These are phyloP conservation scores for Saccharomyces hybrid DNA, from an alignment of 1,139 yeast species.

Conservation along the genomic window DNA sequence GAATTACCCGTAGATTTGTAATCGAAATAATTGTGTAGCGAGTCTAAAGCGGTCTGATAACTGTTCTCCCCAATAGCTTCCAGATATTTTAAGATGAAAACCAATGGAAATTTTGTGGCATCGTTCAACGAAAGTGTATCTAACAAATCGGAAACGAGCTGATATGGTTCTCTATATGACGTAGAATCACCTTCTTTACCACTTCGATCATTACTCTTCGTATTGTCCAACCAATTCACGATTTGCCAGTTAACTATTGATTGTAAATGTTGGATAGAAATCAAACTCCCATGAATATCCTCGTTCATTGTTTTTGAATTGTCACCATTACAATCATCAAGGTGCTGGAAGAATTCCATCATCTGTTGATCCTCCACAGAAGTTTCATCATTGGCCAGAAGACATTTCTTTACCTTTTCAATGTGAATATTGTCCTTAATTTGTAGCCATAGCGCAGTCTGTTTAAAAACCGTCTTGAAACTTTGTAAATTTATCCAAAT, in stretches of 20 bases:
- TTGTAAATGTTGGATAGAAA: conserved; percentile 8
- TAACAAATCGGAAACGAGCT: conserved; percentile 29
- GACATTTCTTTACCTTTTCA: neutral
- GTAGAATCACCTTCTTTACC: conserved; percentile 16
- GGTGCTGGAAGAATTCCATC: conserved; percentile 5
- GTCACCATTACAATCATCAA: neutral
- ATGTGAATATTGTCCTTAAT: neutral
- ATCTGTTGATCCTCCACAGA: conserved; percentile 1
- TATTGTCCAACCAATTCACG: conserved; percentile 3
- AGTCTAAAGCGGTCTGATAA: conserved; percentile 65
- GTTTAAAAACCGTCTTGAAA: conserved; percentile 4
- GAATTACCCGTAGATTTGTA: conserved; percentile 56
- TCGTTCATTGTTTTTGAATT: neutral
- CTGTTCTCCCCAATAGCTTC: conserved; percentile 55
- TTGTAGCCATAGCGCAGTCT: neutral
- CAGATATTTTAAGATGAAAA: conserved; percentile 57
- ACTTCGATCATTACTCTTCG: neutral
- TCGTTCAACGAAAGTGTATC: conserved; percentile 45
- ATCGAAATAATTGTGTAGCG: conserved; percentile 77
- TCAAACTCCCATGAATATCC: neutral
- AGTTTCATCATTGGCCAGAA: neutral
- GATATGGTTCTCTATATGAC: neutral
- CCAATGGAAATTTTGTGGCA: conserved; percentile 50
- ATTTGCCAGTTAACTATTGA: conserved; percentile 10
- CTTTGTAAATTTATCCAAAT: conserved; percentile 13